Conservation (phyloP, 2,329 filamentous ascomycete species). For the Raffaelea ambrosiae region DNA sequence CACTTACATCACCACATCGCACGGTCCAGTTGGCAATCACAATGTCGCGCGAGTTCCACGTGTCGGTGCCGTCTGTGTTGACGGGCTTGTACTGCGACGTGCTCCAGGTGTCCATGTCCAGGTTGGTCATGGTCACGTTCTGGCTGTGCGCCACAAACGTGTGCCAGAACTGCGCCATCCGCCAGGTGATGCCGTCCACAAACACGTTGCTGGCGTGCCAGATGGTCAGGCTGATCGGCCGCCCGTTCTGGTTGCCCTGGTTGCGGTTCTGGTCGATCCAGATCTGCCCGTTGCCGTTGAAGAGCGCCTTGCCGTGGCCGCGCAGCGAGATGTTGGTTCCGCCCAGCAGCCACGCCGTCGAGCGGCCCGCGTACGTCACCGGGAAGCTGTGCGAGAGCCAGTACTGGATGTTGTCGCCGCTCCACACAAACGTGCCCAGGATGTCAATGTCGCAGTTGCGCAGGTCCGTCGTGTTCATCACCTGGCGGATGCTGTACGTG, state of each 20-base stretch:
- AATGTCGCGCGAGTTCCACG: conserved; percentile 40
- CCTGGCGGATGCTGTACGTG: conserved; percentile 37
- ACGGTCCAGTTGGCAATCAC: conserved; percentile 37
- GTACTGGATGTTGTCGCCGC: conserved; percentile 30
- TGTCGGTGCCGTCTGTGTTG: conserved; percentile 42
- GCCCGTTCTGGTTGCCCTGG: conserved; percentile 30
- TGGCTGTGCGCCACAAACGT: conserved; percentile 35
- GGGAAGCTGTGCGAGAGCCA: conserved; percentile 36
- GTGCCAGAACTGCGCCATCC: conserved; percentile 42
- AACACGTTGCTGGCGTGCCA: conserved; percentile 36
- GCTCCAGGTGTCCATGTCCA: conserved; percentile 41
- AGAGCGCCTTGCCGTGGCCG: conserved; percentile 37
- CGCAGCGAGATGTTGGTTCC: conserved; percentile 38
- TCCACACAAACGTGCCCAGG: conserved; percentile 35
- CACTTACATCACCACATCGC: conserved; percentile 27
- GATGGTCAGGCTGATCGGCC: conserved; percentile 35
- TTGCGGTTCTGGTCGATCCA: conserved; percentile 36
- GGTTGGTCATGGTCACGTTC: conserved; percentile 42
- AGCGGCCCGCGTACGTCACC: conserved; percentile 40
- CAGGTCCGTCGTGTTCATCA: conserved; percentile 39
- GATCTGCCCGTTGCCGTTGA: conserved; percentile 34
- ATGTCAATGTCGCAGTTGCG: conserved; percentile 38
- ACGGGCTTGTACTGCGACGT: conserved; percentile 34
- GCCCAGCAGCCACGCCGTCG: conserved; percentile 40
- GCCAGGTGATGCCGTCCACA: conserved; percentile 34